phyloP scores from a whole-genome alignment of 2,329 filamentous ascomycete genomes.

The Aspergillus pseudonomiae region DNA sequence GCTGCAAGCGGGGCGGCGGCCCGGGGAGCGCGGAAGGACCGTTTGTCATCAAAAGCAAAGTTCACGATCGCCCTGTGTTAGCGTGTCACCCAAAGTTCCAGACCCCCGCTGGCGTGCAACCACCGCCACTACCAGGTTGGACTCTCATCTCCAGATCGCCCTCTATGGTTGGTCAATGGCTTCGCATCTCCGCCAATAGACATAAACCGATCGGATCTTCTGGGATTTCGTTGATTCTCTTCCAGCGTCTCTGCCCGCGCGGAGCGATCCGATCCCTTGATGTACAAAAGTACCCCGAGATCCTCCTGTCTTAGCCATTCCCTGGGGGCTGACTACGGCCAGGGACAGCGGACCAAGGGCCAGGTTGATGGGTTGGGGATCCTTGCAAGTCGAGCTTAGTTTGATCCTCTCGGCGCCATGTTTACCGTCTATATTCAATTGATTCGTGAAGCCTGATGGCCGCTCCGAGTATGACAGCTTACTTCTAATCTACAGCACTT shows the following conservation, averaged over 20 bases:
- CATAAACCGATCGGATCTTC: slow-evolving; percentile 18
- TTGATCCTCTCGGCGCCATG: neutral
- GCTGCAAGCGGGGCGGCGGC: slow-evolving; percentile 11
- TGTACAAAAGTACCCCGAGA: slow-evolving; percentile 9
- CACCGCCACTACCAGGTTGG: neutral
- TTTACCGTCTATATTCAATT: too few relatives aligned
- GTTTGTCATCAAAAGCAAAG: slow-evolving; percentile 22
- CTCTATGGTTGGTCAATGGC: slow-evolving; percentile 18
- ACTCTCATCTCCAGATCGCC: slow-evolving; percentile 10
- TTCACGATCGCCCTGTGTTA: slow-evolving; percentile 21
- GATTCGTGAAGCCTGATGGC: neutral
- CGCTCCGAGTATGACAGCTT: neutral
- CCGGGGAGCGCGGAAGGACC: slow-evolving; percentile 25
- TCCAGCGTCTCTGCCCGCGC: neutral
- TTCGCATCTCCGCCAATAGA: slow-evolving; percentile 6
- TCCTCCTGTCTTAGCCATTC: slow-evolving; percentile 5
- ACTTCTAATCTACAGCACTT: neutral
- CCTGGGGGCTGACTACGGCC: slow-evolving; percentile 5
- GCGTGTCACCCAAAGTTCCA: slow-evolving; percentile 12
- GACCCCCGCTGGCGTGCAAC: slow-evolving; percentile 12
- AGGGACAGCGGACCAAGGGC: slow-evolving; percentile 15
- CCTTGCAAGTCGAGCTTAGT: slow-evolving; percentile 10
- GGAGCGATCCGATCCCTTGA: slow-evolving; percentile 5
- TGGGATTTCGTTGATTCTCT: slow-evolving; percentile 12
- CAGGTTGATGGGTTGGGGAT: slow-evolving; percentile 22